Percentiles rank a stretch among this genome's conserved stretches.
These are phyloP conservation scores for Rubroboletus pulcherrimus DNA, from an alignment of 768 basidiomycete species.

Conservation along the genomic window DNA sequence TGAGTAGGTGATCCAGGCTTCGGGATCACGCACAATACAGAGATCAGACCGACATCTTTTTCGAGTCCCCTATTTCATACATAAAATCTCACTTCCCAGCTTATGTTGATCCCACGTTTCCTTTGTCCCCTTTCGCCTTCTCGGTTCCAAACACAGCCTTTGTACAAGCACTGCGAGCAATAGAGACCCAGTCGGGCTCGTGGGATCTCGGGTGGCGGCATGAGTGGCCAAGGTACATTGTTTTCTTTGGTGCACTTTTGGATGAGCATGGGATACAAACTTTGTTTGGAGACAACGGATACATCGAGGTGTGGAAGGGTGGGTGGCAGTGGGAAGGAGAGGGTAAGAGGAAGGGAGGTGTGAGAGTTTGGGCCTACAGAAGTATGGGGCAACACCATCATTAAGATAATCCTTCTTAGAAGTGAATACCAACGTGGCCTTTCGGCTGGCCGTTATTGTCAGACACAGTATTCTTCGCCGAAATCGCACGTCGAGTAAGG, in stretches of 20 bases:
- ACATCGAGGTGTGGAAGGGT: conserved; percentile 56
- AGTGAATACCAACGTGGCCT: background rate
- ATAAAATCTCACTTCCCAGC: conserved; percentile 64
- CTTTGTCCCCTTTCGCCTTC: conserved; percentile 53
- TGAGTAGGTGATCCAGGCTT: conserved; percentile 25
- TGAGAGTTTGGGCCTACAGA: conserved; percentile 57
- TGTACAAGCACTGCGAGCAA: conserved; percentile 19
- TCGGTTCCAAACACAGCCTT: conserved; percentile 45
- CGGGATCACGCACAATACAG: conserved; percentile 55
- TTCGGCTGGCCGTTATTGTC: background rate
- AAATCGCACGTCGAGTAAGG: background rate
- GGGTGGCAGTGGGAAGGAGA: conserved; percentile 76
- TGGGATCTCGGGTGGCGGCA: conserved; percentile 52
- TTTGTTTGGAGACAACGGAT: conserved; percentile 53
- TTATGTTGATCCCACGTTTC: conserved; percentile 58
- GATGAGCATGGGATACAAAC: conserved; percentile 44
- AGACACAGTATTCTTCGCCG: background rate
- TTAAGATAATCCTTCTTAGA: background rate
- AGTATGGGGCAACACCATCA: background rate
- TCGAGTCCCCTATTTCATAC: conserved; percentile 63
- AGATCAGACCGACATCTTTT: conserved; percentile 85
- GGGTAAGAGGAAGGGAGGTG: conserved; percentile 60
- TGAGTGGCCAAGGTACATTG: conserved; percentile 77
- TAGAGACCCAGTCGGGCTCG: conserved; percentile 25
- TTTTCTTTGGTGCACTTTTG: conserved; percentile 81